Evolutionary conservation across 2,329 filamentous ascomycete species (phyloP).

Genomic region (Xylariaceae sp.): DNA sequence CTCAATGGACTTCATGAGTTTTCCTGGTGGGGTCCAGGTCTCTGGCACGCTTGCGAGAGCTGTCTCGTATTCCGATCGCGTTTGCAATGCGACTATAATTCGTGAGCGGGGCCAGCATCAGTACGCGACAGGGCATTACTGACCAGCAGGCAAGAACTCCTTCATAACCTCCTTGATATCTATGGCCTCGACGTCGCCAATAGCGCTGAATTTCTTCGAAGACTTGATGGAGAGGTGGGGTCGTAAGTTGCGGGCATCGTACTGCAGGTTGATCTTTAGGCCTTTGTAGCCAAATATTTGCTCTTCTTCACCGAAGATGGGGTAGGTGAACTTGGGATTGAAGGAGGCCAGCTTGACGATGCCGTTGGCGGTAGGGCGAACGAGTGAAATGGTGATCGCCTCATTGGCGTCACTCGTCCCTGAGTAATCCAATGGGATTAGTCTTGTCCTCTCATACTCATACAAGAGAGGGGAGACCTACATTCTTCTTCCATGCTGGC

Average conservation of each 20-base stretch:
- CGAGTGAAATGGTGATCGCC: constrained; percentile 55
- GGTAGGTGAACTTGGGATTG: constrained; percentile 82
- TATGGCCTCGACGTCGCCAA: constrained; percentile 66
- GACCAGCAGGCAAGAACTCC: constrained; percentile 66
- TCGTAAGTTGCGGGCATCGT: constrained; percentile 68
- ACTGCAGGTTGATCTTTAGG: constrained; percentile 71
- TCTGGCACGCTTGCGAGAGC: constrained; percentile 47
- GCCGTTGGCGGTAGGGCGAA: constrained; percentile 29
- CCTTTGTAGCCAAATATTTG: constrained; percentile 86
- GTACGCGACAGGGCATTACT: constrained; percentile 22
- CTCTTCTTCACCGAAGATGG: constrained; percentile 92
- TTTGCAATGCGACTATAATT: constrained; percentile 62
- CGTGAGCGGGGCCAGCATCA: constrained; percentile 15
- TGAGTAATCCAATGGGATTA: constrained; percentile 25
- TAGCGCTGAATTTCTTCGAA: constrained; percentile 65
- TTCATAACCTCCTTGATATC: constrained; percentile 66
- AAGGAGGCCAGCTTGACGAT: constrained; percentile 66
- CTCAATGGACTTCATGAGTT: constrained; percentile 63
- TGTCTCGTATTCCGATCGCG: constrained; percentile 58
- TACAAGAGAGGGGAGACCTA: constrained; percentile 15
- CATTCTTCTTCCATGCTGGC: constrained; percentile 31
- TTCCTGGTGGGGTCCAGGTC: constrained; percentile 70
- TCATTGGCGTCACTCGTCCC: constrained; percentile 62
- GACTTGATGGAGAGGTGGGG: constrained; percentile 72
- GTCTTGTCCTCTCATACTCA: not conserved